phyloP scores from a whole-genome alignment of 23 red algal genomes.

The Pyropia haitanensis region DNA sequence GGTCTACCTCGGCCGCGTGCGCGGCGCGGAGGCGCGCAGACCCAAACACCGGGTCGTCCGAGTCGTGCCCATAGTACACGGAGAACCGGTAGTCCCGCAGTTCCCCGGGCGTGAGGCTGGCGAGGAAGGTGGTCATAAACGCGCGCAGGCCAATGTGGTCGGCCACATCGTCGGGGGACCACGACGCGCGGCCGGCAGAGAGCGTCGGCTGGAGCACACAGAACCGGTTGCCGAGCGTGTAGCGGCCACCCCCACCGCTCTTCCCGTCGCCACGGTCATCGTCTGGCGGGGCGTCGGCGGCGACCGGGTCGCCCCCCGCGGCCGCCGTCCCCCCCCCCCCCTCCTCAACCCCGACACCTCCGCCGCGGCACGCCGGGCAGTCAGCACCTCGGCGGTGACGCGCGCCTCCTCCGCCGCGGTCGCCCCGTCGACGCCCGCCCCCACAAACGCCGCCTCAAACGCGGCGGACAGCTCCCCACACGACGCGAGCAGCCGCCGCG shows the following conservation, averaged over 20 bases:
- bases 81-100: slow-evolving; percentile 28
- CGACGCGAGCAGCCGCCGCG: too few species aligned
- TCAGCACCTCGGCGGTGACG: too few species aligned
- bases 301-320: too few species aligned
- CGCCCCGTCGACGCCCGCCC: too few species aligned
- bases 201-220: slow-evolving; percentile 62
- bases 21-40: slow-evolving; percentile 9
- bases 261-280: too few species aligned
- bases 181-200: slow-evolving; percentile 28
- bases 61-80: slow-evolving; percentile 71
- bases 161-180: slow-evolving; percentile 26
- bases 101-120: slow-evolving; percentile 27
- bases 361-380: too few species aligned
- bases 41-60: slow-evolving; percentile 58
- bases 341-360: too few species aligned
- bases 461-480: too few species aligned
- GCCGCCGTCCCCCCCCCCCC: too few species aligned
- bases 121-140: slow-evolving; percentile 46
- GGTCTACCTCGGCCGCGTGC: slow-evolving; percentile 15
- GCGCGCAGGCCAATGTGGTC: slow-evolving; percentile 49
- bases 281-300: too few species aligned
- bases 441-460: too few species aligned
- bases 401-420: too few species aligned
- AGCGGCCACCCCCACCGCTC: background rate
- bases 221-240: slow-evolving; percentile 43